Percentiles rank a stretch among this genome's conserved stretches.
Conservation (phyloP, 1,284 basidiomycete species). For the Cryptococcus sp. region DNA sequence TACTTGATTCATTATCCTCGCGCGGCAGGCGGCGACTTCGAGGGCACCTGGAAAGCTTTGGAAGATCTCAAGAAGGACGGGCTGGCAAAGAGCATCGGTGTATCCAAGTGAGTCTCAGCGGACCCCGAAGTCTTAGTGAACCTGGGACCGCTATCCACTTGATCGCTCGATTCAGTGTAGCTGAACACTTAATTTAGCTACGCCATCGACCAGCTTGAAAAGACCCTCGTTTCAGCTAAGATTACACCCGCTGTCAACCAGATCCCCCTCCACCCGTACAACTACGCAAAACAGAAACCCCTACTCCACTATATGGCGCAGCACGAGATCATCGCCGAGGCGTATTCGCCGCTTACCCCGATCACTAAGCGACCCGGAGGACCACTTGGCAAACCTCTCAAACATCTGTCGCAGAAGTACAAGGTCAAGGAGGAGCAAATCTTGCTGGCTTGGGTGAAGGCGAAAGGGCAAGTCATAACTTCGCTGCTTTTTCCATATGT, state of each 20-base stretch:
- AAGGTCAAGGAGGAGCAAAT: conserved; percentile 66
- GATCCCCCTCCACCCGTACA: conserved; percentile 70
- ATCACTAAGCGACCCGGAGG: conserved; percentile 60
- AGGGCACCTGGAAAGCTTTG: conserved; percentile 63
- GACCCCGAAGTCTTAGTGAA: conserved; percentile 25
- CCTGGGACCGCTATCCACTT: conserved; percentile 55
- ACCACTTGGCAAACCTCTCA: conserved; percentile 65
- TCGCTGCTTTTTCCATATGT: too few species aligned
- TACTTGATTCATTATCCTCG: conserved; percentile 62
- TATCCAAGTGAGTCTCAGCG: too few species aligned
- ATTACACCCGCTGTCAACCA: conserved; percentile 71
- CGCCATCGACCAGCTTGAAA: conserved; percentile 54
- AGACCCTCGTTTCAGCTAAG: conserved; percentile 1
- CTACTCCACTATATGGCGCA: conserved; percentile 62
- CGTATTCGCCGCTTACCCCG: conserved; percentile 67
- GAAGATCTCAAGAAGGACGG: conserved; percentile 62
- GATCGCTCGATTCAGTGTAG: not conserved
- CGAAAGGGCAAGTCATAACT: conserved; percentile 28
- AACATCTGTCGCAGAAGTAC: conserved; percentile 60
- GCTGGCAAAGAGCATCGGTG: conserved; percentile 52
- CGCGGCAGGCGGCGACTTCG: conserved; percentile 58
- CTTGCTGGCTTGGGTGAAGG: conserved; percentile 55
- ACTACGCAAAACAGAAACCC: conserved; percentile 60
- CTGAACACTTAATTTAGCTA: conserved; percentile 49
- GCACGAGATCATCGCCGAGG: conserved; percentile 67